phyloP scores from a whole-genome alignment of 78 protist species.

The Chrysochromulina parva region DNA sequence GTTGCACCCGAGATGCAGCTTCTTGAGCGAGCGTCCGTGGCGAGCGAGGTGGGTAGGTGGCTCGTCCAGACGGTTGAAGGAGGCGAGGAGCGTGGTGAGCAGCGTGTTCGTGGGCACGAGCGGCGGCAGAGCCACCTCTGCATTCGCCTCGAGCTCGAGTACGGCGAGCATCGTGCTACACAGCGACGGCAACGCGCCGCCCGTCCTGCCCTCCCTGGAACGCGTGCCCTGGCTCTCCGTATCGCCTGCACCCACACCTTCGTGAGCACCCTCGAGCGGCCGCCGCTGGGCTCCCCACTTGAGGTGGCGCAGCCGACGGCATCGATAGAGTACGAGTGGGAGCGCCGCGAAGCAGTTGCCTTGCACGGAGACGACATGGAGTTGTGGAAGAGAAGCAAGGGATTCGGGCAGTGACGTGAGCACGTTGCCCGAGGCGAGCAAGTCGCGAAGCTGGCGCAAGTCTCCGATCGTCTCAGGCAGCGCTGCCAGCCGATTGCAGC shows the following conservation, averaged over 20 bases:
- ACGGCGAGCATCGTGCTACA: not conserved
- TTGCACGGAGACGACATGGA: not conserved
- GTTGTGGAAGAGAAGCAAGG: not conserved
- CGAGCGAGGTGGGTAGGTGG: not conserved
- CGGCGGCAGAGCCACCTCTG: not conserved
- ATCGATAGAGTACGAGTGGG: not conserved
- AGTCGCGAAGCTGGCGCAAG: not conserved
- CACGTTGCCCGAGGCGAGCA: not conserved
- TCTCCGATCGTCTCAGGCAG: not conserved
- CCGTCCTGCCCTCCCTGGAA: too few species aligned
- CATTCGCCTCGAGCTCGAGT: not conserved
- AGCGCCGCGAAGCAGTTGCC: not conserved
- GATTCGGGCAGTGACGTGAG: not conserved
- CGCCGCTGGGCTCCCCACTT: not conserved
- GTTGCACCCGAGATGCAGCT: conserved; percentile 6
- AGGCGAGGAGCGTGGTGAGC: not conserved
- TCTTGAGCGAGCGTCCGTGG: not conserved
- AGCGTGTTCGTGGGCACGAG: not conserved
- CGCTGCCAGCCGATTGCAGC: not conserved
- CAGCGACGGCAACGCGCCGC: not conserved
- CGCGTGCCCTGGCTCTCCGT: too few species aligned
- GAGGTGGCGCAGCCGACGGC: not conserved
- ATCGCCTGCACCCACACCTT: not conserved
- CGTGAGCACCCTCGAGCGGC: not conserved
- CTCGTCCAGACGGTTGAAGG: not conserved